Evolutionary conservation across 306 rosid species (phyloP).

Genomic region (Begonia loranthoides): DNA sequence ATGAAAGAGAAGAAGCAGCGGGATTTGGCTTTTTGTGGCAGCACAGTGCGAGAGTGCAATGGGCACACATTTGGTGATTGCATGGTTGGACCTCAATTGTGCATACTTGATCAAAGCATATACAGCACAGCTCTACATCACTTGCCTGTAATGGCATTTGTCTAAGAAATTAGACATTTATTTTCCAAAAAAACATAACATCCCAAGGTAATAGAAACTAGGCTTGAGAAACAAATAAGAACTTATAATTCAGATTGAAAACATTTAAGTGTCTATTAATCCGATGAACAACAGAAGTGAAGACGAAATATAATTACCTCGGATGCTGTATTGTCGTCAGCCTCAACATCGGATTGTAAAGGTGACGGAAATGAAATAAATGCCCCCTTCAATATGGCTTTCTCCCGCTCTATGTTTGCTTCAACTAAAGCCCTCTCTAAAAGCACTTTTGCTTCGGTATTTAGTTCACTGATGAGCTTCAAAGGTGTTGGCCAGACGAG

Average conservation of each 20-base stretch:
- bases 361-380: conserved; percentile 26
- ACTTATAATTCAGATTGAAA: not conserved
- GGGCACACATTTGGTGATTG: conserved; percentile 91
- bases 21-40: conserved; percentile 77
- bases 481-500: conserved; percentile 92
- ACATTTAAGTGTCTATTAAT: not conserved
- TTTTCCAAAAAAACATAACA: not conserved
- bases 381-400: conserved; percentile 37
- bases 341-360: conserved; percentile 29
- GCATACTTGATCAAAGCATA: conserved; percentile 87
- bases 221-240: not conserved
- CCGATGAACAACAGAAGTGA: not conserved
- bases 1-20: conserved; percentile 22
- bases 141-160: conserved; percentile 32
- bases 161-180: not conserved
- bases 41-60: conserved; percentile 74
- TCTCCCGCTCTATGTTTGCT: conserved; percentile 82
- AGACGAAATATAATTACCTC: conserved; percentile 35
- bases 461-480: conserved; percentile 77
- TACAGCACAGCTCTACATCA: conserved; percentile 60
- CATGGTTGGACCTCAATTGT: conserved; percentile 78
- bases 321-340: conserved; percentile 35
- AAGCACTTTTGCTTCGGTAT: conserved; percentile 66
- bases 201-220: not conserved
- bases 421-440: conserved; percentile 70